These are phyloP conservation scores for Xylaria sp. DNA, from an alignment of 2,329 filamentous ascomycete genomes.

Conservation along the genomic window DNA sequence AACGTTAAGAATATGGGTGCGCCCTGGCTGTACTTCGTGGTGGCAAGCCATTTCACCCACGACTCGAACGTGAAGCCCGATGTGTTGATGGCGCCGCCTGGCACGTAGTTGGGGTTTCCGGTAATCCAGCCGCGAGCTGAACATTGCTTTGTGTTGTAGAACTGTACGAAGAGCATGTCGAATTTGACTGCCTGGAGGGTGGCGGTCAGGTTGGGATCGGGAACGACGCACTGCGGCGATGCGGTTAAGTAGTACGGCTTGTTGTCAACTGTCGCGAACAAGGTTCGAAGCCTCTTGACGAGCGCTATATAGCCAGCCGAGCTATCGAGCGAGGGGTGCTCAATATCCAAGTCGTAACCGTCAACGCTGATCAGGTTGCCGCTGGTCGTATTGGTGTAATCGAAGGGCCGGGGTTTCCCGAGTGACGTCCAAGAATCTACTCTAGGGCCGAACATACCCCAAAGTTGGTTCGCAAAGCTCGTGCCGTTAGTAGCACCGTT, in stretches of 20 bases:
- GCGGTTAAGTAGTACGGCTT: slow-evolving; percentile 53
- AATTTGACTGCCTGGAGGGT: slow-evolving; percentile 46
- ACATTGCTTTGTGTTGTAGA: slow-evolving; percentile 60
- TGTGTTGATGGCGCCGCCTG: slow-evolving; percentile 37
- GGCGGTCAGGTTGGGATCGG: slow-evolving; percentile 48
- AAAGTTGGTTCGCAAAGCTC: slow-evolving; percentile 51
- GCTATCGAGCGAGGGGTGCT: slow-evolving; percentile 47
- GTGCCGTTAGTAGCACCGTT: slow-evolving; percentile 51
- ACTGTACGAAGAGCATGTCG: slow-evolving; percentile 60
- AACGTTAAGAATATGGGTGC: slow-evolving; percentile 59
- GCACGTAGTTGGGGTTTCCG: slow-evolving; percentile 46
- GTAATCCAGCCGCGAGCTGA: slow-evolving; percentile 46
- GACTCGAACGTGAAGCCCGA: slow-evolving; percentile 56
- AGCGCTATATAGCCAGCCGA: slow-evolving; percentile 48
- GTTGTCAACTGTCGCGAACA: slow-evolving; percentile 39
- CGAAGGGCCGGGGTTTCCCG: slow-evolving; percentile 46
- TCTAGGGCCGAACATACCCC: slow-evolving; percentile 54
- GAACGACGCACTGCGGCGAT: slow-evolving; percentile 59
- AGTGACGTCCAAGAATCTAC: slow-evolving; percentile 47
- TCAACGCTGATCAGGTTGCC: slow-evolving; percentile 42
- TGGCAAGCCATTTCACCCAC: slow-evolving; percentile 53
- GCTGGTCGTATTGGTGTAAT: slow-evolving; percentile 39
- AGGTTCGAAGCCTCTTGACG: slow-evolving; percentile 41
- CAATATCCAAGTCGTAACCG: slow-evolving; percentile 50
- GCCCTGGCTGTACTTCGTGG: slow-evolving; percentile 50